Base-by-base conservation (phyloP, 192 early-diverging fungal species). In the Backusella sp. region DNA sequence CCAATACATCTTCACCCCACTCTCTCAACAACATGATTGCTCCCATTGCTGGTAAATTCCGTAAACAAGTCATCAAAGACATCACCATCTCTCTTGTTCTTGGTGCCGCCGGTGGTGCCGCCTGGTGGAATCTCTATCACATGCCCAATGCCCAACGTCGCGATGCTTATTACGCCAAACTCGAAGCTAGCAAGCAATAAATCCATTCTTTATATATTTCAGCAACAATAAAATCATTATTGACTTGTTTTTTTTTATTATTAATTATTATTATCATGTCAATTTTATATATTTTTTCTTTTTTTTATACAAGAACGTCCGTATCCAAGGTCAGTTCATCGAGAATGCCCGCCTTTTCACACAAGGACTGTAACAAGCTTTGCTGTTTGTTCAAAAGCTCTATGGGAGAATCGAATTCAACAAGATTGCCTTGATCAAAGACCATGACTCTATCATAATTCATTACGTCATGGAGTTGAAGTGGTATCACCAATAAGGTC, bases 281-380 rank as follows among this genome's bases (percentile, higher is more conserved):
- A n/a, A n/a, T n/a, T n/a, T n/a, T n/a, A n/a, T n/a, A n/a, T n/a
- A n/a, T 32, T 32, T 32, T 32, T 32, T 32, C 2, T 32, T 56
- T 23, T 56, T 59, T 59, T 71, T 44, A 71, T 30, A 42, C 19
- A 46, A 71, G 37, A 28, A 71, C 28, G 11, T 71, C 69, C 26
- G 69, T 71, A 44, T 71, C 69, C 37, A 71, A 71, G 28, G 69
- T 71, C 35, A 71, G 69, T 71, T 71, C 65, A 44, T 74, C 73
- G 28, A 76, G 44, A 68, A 76, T 68, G 9, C 94, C 94, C 21
- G 95, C 93, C 72, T 91, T 91, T 62, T 89, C 86, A 76, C 91
- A 95, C 91, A 98, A 92, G 37, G 78, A 83, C 32, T 85, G 74
- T 77, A 98, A 96, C 15, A 90, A 72, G n/a, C 92, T 91, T 2